Base-by-base conservation (phyloP, 2,329 filamentous ascomycete species). In the Trichoderma guizhouense region DNA sequence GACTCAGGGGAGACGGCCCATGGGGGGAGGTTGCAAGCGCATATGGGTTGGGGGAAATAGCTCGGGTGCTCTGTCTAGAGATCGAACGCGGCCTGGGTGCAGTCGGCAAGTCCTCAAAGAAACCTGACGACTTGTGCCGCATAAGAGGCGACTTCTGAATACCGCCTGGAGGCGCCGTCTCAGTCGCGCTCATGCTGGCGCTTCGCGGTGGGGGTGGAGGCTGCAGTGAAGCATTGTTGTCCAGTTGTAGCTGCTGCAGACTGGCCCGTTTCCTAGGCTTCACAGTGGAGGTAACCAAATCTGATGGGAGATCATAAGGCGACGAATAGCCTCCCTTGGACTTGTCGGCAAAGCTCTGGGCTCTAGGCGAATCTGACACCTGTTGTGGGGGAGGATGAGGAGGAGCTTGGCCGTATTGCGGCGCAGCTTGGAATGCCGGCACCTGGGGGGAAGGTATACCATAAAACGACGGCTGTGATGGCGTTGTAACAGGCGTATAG, bases 221-320 rank as follows among this genome's bases (percentile, higher is more conserved):
- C 39, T 83, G 78, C 51, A 83, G 78, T 7, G 83, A 79, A 36
- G 86, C 82, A 32, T 63, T 43, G 36, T 30, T 57, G 18, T 39
- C 73, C 79, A 71, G 83, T 7, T 85, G 83, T 57, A 87, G 81
- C 68, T 88, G 88, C 72, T 89, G 88, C 76, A 87, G 85, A 77
- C 87, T 90, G 7, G 84, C 80, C 67, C 91, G 85, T 84, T 92
- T 91, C 80, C 90, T 86, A 77, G 92, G 90, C 76, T 92, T 92
- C 32, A 92, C 88, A 18, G 78, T 73, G 6, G 76, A 79, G 30
- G 74, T 78, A 47, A 83, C 76, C 34, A 99, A 88, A 69, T 98
- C 95, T 82, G 96, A 93, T 5, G 96, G 96, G 24, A 99, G 86
- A 82, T 99, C 97, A 77, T 98, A 99, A 0, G 96, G 96, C 24